Evolutionary conservation across 257 asterid genomes (phyloP), one percentile per base, ranked within the genome.

Genomic region (Nemophila menziesii): DNA sequence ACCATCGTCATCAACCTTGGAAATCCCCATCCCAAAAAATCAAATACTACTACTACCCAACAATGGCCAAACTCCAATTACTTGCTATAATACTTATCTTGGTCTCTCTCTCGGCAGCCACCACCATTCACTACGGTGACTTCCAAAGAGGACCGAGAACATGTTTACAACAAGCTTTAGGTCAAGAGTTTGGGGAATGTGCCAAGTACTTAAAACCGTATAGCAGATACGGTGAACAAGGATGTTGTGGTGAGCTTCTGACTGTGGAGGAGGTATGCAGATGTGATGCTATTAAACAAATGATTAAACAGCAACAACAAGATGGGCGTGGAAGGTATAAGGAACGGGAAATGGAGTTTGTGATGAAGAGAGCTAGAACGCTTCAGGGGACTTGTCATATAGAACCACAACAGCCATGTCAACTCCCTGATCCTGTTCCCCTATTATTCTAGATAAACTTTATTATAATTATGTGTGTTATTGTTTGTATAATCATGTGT

Each of bases 241-340:
- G 10, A 9, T 69, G 81, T 46, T 73, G 81, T 62, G 22, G 43
- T 43, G 48, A 49, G 46, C 38, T 74, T 5, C 38, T 20, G 36
- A 43, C 51, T 7, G 40, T 74, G 44, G 40, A 45, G 20, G 45
- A 54, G 16, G 41, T 49, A 5, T 75, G 84, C 68, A 42, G 62
- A 1, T 75, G 79, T 19, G 63, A 65, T 5, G 76, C 74, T 20
- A 57, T 75, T 33, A 59, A 17, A 54, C 51, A 52, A 0, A 67
- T 56, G 0, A 63, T 54, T 10, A 56, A 23, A 51, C 45, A 62
- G 61, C 45, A 16, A 22, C 77, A 56, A 46, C 69, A 56, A 43
- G 44, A 52, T 16, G 45, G 39, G 0, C n/a, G n/a, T n/a, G 49
- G 62, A 12, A n/a, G 52, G 20, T 22, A 22, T 11, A 51, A 49